Percentiles rank a stretch among this genome's conserved stretches.
Evolutionary conservation across 768 basidiomycete genomes (phyloP).

Genomic region (Mycena maculata): DNA sequence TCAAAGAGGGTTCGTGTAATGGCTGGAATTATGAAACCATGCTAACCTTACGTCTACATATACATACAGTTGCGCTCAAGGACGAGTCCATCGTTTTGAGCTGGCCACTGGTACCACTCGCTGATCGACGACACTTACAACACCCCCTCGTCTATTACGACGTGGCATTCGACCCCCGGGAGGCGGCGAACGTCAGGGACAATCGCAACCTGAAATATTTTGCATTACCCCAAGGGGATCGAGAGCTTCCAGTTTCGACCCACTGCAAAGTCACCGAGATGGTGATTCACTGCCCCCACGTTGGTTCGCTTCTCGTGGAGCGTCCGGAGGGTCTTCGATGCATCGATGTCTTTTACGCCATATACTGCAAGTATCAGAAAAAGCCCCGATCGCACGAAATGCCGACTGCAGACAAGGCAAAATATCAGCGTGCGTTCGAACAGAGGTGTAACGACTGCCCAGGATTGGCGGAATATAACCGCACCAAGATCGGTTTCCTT

Average conservation of each 20-base stretch:
- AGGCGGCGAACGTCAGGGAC: constrained; percentile 26
- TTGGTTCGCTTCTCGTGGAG: constrained; percentile 55
- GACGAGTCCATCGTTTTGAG: constrained; percentile 32
- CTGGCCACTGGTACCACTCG: constrained; percentile 31
- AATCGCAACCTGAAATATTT: constrained; percentile 29
- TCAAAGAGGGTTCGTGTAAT: constrained; percentile 25
- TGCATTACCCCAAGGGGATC: constrained; percentile 51
- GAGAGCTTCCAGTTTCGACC: constrained; percentile 55
- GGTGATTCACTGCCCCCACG: constrained; percentile 56
- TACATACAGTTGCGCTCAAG: constrained; percentile 29
- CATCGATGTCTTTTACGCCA: constrained; percentile 69
- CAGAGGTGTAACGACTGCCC: constrained; percentile 59
- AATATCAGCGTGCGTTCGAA: constrained; percentile 56
- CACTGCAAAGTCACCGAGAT: constrained; percentile 60
- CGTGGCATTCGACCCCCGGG: constrained; percentile 32
- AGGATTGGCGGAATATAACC: constrained; percentile 53
- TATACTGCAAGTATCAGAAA: constrained; percentile 62
- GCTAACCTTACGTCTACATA: too few relatives aligned
- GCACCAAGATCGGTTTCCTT: constrained; percentile 59
- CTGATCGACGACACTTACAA: constrained; percentile 22
- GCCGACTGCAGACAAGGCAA: constrained; percentile 31
- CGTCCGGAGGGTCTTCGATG: constrained; percentile 59
- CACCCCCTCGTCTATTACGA: constrained; percentile 34
- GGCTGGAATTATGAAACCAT: background rate
- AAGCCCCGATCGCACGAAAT: constrained; percentile 41